These are phyloP conservation scores for Priceomyces medius DNA, from an alignment of 805 yeast genomes.

Conservation along the genomic window DNA sequence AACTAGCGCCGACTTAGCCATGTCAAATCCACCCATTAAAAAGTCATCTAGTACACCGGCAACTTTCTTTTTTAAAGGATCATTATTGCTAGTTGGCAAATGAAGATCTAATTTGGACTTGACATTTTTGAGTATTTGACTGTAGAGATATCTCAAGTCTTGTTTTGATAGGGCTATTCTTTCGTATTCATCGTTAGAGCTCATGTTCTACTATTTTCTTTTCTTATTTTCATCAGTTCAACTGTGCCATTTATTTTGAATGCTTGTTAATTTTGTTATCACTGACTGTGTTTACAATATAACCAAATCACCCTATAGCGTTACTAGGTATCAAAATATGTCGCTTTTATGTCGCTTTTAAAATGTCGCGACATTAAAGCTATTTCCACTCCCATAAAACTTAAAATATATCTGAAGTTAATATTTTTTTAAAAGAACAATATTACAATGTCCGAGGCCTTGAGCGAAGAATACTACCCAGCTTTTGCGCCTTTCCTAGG, in stretches of 20 bases:
- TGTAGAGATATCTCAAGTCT: conserved; percentile 52
- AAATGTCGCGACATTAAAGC: neutral
- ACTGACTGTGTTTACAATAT: neutral
- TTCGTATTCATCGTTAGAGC: conserved; percentile 27
- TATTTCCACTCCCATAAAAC: conserved; percentile 4
- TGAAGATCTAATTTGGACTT: conserved; percentile 47
- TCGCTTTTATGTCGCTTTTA: neutral
- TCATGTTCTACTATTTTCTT: conserved; percentile 13
- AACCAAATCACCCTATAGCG: neutral
- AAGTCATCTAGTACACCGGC: conserved; percentile 43
- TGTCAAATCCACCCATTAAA: conserved; percentile 54
- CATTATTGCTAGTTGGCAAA: conserved; percentile 44
- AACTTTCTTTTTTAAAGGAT: conserved; percentile 48
- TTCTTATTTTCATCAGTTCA: neutral
- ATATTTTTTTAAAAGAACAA: neutral
- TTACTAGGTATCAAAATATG: neutral
- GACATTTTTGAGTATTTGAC: conserved; percentile 41
- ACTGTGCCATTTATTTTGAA: neutral
- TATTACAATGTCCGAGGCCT: conserved; percentile 19
- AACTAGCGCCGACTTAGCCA: conserved; percentile 52
- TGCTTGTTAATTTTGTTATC: neutral
- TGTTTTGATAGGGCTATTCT: conserved; percentile 50
- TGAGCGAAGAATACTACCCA: conserved; percentile 70
- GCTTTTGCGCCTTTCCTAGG: conserved; percentile 96
- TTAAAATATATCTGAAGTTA: neutral